A percentile compares a stretch with the other conserved stretches of the same genome.
Evolutionary conservation across 78 protist genomes (phyloP).

Genomic region (Blattamonas nauphoetae): DNA sequence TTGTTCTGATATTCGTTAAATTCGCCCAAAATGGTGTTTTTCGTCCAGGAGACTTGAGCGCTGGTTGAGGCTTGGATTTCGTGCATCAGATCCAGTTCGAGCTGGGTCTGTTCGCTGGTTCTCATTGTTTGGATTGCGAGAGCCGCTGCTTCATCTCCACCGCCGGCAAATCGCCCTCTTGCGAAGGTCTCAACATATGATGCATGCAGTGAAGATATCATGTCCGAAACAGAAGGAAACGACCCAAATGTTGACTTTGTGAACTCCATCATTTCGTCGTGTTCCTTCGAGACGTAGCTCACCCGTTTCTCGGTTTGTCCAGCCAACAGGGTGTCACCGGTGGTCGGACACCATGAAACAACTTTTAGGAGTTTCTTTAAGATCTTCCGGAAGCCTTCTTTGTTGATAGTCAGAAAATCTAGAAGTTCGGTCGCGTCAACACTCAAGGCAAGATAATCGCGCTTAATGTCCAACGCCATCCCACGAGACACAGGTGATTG

Average conservation of each 20-base stretch:
- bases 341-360: neutral
- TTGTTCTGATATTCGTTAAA: neutral
- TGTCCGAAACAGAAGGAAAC: neutral
- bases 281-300: too few species aligned
- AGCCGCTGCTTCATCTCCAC: too few species aligned
- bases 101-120: too few species aligned
- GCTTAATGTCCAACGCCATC: neutral
- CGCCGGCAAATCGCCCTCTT: too few species aligned
- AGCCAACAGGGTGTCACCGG: neutral
- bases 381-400: constrained; percentile 2
- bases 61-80: neutral
- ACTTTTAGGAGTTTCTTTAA: neutral
- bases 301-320: too few species aligned
- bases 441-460: neutral
- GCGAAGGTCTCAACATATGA: too few species aligned
- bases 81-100: neutral
- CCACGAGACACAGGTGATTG: neutral
- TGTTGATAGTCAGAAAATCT: neutral
- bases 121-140: too few species aligned
- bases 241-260: neutral
- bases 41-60: neutral
- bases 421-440: neutral
- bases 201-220: too few species aligned
- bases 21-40: constrained; percentile 5
- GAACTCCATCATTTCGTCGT: neutral